phyloP scores from a whole-genome alignment of 2,329 filamentous ascomycete genomes.

The Beauveria asiatica region DNA sequence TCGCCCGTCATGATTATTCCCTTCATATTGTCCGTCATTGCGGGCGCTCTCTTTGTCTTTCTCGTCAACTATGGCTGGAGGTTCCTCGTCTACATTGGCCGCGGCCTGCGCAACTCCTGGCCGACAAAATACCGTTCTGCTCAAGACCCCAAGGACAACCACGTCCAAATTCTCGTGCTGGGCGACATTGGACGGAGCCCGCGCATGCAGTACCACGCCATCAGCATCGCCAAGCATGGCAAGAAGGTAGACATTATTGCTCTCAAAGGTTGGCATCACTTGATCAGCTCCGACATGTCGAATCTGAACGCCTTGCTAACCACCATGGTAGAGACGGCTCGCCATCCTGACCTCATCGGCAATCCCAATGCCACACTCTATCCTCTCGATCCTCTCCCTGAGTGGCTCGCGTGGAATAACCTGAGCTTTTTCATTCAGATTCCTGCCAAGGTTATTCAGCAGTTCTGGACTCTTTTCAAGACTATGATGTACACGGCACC shows the following conservation, averaged over 20 bases:
- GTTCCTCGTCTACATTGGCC: slow-evolving; percentile 17
- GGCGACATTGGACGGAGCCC: slow-evolving; percentile 94
- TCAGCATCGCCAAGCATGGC: slow-evolving; percentile 80
- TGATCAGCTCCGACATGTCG: background rate
- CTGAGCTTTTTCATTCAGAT: slow-evolving; percentile 70
- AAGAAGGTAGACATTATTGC: slow-evolving; percentile 78
- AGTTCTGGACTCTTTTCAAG: slow-evolving; percentile 62
- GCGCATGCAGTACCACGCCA: slow-evolving; percentile 96
- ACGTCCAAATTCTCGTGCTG: slow-evolving; percentile 76
- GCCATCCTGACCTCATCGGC: slow-evolving; percentile 67
- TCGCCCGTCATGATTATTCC: slow-evolving; percentile 12
- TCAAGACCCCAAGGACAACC: slow-evolving; percentile 28
- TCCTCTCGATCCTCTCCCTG: slow-evolving; percentile 59
- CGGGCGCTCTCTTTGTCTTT: slow-evolving; percentile 26
- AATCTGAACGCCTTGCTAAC: slow-evolving; percentile 8
- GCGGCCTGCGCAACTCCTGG: slow-evolving; percentile 17
- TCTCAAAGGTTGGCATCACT: slow-evolving; percentile 58
- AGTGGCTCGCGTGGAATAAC: slow-evolving; percentile 56
- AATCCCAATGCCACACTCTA: slow-evolving; percentile 63
- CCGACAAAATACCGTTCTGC: slow-evolving; percentile 29
- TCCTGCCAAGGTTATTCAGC: slow-evolving; percentile 79
- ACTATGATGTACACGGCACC: slow-evolving; percentile 65
- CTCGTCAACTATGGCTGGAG: slow-evolving; percentile 19
- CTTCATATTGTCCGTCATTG: slow-evolving; percentile 27
- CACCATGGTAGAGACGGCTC: slow-evolving; percentile 56